These are phyloP conservation scores for Fusarium zealandicum DNA, from an alignment of 2,329 filamentous ascomycete genomes.

Conservation along the genomic window DNA sequence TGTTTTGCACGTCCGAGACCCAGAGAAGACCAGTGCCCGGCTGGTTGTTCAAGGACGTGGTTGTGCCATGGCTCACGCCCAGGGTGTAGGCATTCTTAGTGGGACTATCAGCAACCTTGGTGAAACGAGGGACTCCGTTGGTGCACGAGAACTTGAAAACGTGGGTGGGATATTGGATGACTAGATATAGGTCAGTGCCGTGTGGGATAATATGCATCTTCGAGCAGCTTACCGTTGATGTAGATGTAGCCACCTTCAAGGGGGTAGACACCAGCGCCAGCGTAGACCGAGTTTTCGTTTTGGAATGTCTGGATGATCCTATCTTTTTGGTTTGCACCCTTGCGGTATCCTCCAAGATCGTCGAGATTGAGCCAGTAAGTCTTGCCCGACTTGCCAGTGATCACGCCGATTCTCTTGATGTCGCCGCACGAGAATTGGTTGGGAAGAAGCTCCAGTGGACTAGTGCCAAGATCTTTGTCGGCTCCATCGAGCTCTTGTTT, in stretches of 20 bases:
- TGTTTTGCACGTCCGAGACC: constrained; percentile 62
- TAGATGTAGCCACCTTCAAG: constrained; percentile 58
- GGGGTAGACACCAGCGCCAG: constrained; percentile 56
- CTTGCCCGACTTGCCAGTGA: constrained; percentile 60
- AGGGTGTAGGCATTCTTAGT: constrained; percentile 60
- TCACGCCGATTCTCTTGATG: constrained; percentile 56
- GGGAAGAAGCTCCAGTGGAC: constrained; percentile 53
- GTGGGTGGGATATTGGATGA: constrained; percentile 61
- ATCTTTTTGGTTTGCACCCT: constrained; percentile 48
- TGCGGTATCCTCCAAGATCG: constrained; percentile 51
- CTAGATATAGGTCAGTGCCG: constrained; percentile 29
- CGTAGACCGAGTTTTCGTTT: constrained; percentile 55
- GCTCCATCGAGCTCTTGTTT: constrained; percentile 58
- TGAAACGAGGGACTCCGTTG: constrained; percentile 59
- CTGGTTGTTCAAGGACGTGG: constrained; percentile 61
- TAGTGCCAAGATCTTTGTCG: constrained; percentile 59
- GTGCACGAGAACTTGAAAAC: constrained; percentile 66
- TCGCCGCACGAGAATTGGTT: constrained; percentile 53
- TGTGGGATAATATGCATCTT: fast-evolving
- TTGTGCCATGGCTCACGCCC: constrained; percentile 64
- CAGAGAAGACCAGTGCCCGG: constrained; percentile 63
- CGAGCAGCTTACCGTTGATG: constrained; percentile 45
- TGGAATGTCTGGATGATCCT: constrained; percentile 55
- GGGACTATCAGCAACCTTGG: constrained; percentile 58
- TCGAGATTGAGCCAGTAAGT: constrained; percentile 54